These are phyloP conservation scores for Cucurbita ficifolia DNA, from an alignment of 306 rosid species.

Conservation along the genomic window DNA sequence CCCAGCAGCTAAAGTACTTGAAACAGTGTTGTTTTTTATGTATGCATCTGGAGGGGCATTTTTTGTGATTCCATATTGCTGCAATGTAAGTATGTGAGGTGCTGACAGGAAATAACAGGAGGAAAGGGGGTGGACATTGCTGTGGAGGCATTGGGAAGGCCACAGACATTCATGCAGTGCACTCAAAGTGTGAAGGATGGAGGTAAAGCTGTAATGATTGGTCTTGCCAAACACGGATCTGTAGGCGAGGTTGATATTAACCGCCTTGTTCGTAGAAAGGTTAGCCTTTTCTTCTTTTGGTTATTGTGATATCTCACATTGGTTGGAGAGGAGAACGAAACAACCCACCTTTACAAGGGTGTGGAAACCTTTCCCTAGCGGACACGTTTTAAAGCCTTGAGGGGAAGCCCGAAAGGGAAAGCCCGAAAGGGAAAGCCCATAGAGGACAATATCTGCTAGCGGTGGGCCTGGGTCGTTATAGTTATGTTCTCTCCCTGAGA, in stretches of 20 bases:
- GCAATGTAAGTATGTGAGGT: not conserved
- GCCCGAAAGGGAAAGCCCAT: too few species aligned
- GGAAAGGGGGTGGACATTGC: conserved; percentile 91
- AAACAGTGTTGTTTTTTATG: not conserved
- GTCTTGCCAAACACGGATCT: conserved; percentile 62
- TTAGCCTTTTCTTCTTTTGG: conserved; percentile 1
- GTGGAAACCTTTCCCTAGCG: too few species aligned
- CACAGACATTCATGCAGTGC: conserved; percentile 79
- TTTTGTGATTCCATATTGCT: not conserved
- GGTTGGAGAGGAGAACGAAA: too few species aligned
- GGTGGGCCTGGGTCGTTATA: too few species aligned
- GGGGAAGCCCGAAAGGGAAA: too few species aligned
- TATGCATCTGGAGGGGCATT: not conserved
- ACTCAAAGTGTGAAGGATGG: conserved; percentile 76
- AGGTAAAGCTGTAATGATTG: conserved; percentile 95
- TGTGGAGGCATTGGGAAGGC: conserved; percentile 87
- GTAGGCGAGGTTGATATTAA: conserved; percentile 84
- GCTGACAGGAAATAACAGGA: conserved; percentile 72
- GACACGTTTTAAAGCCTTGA: too few species aligned
- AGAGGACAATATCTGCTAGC: too few species aligned
- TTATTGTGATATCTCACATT: not conserved
- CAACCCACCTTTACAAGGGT: too few species aligned
- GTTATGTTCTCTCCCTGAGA: not conserved
- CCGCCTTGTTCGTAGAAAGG: conserved; percentile 92
- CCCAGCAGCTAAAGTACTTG: not conserved